Evolutionary conservation across 306 rosid species (phyloP).

Genomic region (Dalbergia cultrata): DNA sequence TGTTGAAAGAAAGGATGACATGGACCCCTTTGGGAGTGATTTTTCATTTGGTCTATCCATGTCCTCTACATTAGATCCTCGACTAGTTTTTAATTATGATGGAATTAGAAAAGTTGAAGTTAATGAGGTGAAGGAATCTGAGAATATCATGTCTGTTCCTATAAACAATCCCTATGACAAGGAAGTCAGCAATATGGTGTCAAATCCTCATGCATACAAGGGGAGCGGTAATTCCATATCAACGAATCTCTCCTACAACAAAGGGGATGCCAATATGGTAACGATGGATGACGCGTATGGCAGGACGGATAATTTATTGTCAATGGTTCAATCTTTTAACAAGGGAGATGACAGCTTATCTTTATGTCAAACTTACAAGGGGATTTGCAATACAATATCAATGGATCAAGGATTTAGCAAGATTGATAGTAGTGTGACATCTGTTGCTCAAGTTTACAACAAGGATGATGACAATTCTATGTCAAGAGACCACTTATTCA

Average conservation of each 20-base stretch:
- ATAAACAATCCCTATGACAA: slow-evolving; percentile 55
- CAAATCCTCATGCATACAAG: slow-evolving; percentile 49
- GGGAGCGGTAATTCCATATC: slow-evolving; percentile 51
- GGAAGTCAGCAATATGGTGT: slow-evolving; percentile 46
- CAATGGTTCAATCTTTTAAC: slow-evolving; percentile 62
- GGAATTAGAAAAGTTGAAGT: slow-evolving; percentile 79
- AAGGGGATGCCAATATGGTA: slow-evolving; percentile 55
- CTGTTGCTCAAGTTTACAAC: slow-evolving; percentile 62
- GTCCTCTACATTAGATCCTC: slow-evolving; percentile 64
- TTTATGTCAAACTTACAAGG: slow-evolving; percentile 60
- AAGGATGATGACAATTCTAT: slow-evolving; percentile 52
- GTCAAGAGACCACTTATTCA: slow-evolving; percentile 55
- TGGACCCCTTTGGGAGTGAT: slow-evolving; percentile 59
- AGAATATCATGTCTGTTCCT: slow-evolving; percentile 55
- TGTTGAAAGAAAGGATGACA: slow-evolving; percentile 59
- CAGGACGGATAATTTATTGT: slow-evolving; percentile 59
- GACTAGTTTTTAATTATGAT: slow-evolving; percentile 57
- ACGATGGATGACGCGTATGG: slow-evolving; percentile 52
- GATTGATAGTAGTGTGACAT: slow-evolving; percentile 53
- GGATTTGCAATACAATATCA: slow-evolving; percentile 48
- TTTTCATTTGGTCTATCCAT: slow-evolving; percentile 67
- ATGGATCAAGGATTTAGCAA: slow-evolving; percentile 51
- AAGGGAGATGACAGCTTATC: slow-evolving; percentile 53
- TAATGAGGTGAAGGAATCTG: slow-evolving; percentile 76
- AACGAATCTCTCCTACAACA: slow-evolving; percentile 56